Conservation (phyloP, 192 early-diverging fungal genomes). For the Umbelopsis ramanniana region DNA sequence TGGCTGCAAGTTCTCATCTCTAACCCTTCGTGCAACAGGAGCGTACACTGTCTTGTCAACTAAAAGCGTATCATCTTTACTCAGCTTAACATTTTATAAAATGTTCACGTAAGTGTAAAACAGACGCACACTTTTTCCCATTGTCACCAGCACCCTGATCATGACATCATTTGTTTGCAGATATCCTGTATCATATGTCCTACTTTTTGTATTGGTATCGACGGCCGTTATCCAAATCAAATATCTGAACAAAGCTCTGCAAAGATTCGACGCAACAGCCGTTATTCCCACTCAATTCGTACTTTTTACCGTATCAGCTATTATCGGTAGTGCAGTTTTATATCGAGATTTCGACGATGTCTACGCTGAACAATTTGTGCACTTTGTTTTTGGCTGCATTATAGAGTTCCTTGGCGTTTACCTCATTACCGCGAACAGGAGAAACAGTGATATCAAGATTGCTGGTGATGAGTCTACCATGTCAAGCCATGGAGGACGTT, state of each 20-base stretch:
- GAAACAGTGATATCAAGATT: conserved; percentile 17
- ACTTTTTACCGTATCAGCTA: conserved; percentile 70
- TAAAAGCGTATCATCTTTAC: conserved; percentile 69
- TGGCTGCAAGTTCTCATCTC: not conserved
- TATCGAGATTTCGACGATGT: conserved; percentile 69
- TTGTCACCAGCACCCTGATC: no score
- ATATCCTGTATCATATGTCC: conserved; percentile 65
- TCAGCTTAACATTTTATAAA: conserved; percentile 63
- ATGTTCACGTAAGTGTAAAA: conserved; percentile 55
- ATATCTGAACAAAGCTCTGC: conserved; percentile 70
- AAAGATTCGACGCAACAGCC: conserved; percentile 67
- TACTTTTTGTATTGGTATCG: conserved; percentile 58
- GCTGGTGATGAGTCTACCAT: not conserved
- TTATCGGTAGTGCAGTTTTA: conserved; percentile 69
- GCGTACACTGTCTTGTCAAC: conserved; percentile 75
- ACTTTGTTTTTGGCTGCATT: conserved; percentile 62
- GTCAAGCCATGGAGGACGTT: not conserved
- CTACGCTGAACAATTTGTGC: conserved; percentile 42
- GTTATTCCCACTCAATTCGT: conserved; percentile 84
- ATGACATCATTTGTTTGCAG: conserved; percentile 25
- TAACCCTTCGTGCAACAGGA: conserved; percentile 40
- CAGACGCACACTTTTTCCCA: no score
- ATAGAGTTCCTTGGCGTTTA: conserved; percentile 71
- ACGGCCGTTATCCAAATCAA: conserved; percentile 70
- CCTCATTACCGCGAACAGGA: conserved; percentile 65